Conservation (phyloP, 352 stramenopile genomes). For the Globisporangium rhizosaccharum region DNA sequence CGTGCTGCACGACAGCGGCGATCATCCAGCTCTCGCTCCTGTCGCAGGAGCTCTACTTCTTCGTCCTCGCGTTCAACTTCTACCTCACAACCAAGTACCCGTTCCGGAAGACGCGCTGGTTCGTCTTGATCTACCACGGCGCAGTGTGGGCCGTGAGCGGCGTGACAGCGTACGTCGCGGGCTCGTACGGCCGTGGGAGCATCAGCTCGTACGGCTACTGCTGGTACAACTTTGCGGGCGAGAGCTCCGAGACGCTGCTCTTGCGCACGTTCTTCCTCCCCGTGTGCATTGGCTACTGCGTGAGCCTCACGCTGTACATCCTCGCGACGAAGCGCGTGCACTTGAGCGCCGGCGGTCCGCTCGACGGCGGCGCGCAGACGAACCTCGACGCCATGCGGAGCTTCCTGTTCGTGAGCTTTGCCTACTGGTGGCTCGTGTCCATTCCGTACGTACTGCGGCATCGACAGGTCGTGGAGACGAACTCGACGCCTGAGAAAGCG, state of each 20-base stretch:
- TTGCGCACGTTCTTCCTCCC: slow-evolving; percentile 64
- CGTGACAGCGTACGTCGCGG: slow-evolving; percentile 46
- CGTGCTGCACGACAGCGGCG: slow-evolving; percentile 57
- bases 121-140: slow-evolving; percentile 65
- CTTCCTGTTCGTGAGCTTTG: slow-evolving; percentile 71
- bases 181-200: slow-evolving; percentile 29
- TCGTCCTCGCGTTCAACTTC: slow-evolving; percentile 79
- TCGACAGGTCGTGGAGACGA: slow-evolving; percentile 37
- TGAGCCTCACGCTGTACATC: slow-evolving; percentile 73
- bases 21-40: slow-evolving; percentile 68
- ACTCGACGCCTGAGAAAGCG: slow-evolving; percentile 50
- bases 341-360: slow-evolving; percentile 34
- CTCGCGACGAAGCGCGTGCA: slow-evolving; percentile 65
- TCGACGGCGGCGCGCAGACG: slow-evolving; percentile 42
- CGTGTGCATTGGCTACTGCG: slow-evolving; percentile 45
- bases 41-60: slow-evolving; percentile 82
- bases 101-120: slow-evolving; percentile 69
- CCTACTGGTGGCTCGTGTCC: slow-evolving; percentile 58
- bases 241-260: slow-evolving; percentile 51
- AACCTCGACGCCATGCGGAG: slow-evolving; percentile 76
- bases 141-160: slow-evolving; percentile 55
- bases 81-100: slow-evolving; percentile 88
- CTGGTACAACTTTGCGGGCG: slow-evolving; percentile 53
- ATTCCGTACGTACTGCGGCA: slow-evolving; percentile 71
- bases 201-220: slow-evolving; percentile 80